Evolutionary conservation across 2,329 filamentous ascomycete genomes (phyloP).

Genomic region (Alternaria panax): DNA sequence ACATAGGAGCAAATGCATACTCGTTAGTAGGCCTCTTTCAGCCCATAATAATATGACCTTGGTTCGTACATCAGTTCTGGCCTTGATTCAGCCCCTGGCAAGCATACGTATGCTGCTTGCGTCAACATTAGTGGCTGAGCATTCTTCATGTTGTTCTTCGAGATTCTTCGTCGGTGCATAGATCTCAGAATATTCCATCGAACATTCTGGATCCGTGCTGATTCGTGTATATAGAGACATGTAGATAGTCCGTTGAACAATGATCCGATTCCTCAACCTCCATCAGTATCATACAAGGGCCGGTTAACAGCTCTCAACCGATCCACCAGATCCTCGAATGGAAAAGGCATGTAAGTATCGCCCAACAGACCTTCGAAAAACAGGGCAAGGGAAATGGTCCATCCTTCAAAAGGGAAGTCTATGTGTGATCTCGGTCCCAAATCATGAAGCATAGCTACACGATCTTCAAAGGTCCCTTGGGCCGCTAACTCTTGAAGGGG

Average conservation of each 20-base stretch:
- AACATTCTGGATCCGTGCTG: no score
- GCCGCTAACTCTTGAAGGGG: background rate
- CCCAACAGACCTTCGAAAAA: constrained; percentile 10
- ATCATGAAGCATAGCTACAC: constrained; percentile 1
- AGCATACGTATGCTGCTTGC: no score
- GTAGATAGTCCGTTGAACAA: no score
- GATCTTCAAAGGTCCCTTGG: background rate
- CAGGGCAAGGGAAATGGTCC: constrained; percentile 2
- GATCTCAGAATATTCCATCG: no score
- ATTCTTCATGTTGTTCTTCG: no score
- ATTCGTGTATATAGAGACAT: no score
- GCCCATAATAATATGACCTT: no score
- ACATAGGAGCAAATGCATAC: background rate
- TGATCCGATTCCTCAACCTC: no score
- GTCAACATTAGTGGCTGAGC: no score
- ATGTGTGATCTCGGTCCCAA: background rate
- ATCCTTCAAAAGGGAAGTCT: background rate
- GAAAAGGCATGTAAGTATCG: constrained; percentile 3
- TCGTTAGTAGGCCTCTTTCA: background rate
- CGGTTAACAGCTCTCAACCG: background rate
- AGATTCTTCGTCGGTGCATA: no score
- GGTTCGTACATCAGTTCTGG: no score
- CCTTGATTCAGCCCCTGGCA: no score
- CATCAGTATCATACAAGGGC: background rate
- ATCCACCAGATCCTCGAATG: constrained; percentile 1